Conservation (phyloP, 2,329 filamentous ascomycete species). For the Neoscytalidium dimidiatum region DNA sequence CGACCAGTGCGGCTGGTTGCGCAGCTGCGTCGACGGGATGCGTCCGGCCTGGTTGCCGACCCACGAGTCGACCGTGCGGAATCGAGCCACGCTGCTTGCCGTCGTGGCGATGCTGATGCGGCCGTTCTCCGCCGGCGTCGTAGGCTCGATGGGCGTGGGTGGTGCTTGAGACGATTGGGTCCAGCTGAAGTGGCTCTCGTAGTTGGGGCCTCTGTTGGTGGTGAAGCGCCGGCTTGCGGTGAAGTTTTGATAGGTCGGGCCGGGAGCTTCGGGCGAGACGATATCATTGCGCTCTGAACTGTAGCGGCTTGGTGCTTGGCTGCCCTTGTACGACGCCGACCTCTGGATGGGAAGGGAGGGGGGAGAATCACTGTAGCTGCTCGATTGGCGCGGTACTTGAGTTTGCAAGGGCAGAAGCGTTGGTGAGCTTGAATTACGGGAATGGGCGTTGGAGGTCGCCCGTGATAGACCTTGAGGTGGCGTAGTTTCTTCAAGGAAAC, state of each 20-base stretch:
- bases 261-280: slow-evolving; percentile 29
- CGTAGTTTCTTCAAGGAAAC: slow-evolving; percentile 10
- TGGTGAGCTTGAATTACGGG: neutral
- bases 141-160: slow-evolving; percentile 38
- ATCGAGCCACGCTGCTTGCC: slow-evolving; percentile 39
- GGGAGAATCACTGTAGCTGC: slow-evolving; percentile 32
- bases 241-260: slow-evolving; percentile 42
- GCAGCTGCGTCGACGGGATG: slow-evolving; percentile 38
- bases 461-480: slow-evolving; percentile 11
- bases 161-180: slow-evolving; percentile 41
- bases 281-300: slow-evolving; percentile 1
- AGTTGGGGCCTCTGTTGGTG: slow-evolving; percentile 11
- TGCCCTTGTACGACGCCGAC: slow-evolving; percentile 26
- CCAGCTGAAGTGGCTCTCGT: slow-evolving; percentile 36
- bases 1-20: slow-evolving; percentile 28
- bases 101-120: slow-evolving; percentile 32
- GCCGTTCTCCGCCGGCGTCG: slow-evolving; percentile 34
- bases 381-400: slow-evolving; percentile 29
- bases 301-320: slow-evolving; percentile 5
- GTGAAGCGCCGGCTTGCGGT: slow-evolving; percentile 33
- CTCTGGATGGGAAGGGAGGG: slow-evolving; percentile 26
- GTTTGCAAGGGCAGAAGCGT: slow-evolving; percentile 15
- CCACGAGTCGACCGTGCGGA: slow-evolving; percentile 44
- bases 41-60: slow-evolving; percentile 42
- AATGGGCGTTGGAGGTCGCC: neutral